Percentiles rank a stretch among this genome's conserved stretches.
These are phyloP conservation scores for Fusarium newnesense DNA, from an alignment of 2,329 filamentous ascomycete genomes.

Conservation along the genomic window DNA sequence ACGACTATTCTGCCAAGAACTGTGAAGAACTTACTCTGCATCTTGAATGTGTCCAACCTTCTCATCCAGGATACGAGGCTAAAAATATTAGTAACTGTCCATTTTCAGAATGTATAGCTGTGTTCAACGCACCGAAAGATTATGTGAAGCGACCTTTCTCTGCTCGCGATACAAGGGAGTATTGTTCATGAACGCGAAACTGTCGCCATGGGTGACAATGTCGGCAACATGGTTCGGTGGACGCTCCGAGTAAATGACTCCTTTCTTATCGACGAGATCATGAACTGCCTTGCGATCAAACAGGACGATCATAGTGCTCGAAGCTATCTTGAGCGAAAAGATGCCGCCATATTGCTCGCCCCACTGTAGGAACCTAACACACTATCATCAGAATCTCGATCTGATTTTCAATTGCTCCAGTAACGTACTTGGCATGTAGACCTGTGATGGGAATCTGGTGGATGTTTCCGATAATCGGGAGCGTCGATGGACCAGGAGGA, in stretches of 20 bases:
- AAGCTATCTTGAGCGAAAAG: background rate
- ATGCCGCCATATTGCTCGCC: background rate
- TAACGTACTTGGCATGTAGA: background rate
- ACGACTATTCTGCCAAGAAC: background rate
- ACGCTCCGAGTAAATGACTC: background rate
- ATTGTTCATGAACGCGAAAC: background rate
- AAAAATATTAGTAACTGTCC: accelerated
- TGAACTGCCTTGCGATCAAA: background rate
- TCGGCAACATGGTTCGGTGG: background rate
- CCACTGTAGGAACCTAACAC: background rate
- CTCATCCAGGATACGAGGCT: background rate
- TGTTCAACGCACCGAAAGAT: background rate
- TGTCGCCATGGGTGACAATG: background rate
- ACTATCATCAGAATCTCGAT: background rate
- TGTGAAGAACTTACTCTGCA: background rate
- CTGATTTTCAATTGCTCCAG: background rate
- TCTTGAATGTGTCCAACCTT: background rate
- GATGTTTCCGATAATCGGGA: background rate
- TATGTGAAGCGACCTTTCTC: background rate
- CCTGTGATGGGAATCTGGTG: background rate
- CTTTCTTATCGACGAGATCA: background rate
- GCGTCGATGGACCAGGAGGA: background rate
- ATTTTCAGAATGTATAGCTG: accelerated
- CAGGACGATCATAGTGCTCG: background rate
- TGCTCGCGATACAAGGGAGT: background rate